phyloP scores from a whole-genome alignment of 1,139 yeast species.

The Candida pseudocylindracea region DNA sequence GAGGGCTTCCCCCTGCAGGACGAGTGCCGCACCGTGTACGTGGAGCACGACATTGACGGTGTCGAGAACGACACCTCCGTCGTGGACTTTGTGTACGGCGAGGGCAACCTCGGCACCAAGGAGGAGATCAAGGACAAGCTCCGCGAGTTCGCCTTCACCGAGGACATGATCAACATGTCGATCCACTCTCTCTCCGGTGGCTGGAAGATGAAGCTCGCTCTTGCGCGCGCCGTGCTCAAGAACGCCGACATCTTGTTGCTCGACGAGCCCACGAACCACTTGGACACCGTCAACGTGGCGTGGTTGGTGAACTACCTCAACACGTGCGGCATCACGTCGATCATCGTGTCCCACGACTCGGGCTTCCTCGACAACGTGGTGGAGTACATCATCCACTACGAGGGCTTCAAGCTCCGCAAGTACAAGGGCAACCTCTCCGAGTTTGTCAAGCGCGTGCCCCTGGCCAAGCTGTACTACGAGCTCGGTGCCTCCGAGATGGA shows the following conservation, averaged over 20 bases:
- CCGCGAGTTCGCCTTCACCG: conserved; percentile 77
- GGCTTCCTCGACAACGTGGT: conserved; percentile 97
- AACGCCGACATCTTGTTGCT: conserved; percentile 94
- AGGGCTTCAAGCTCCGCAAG: conserved; percentile 98
- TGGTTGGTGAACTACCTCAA: conserved; percentile 98
- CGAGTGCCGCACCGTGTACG: conserved; percentile 96
- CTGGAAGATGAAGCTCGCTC: conserved; percentile 99
- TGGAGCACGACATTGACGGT: conserved; percentile 98
- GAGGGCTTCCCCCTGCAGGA: conserved; percentile 99
- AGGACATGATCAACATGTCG: conserved; percentile 80
- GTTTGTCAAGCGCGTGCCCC: conserved; percentile 95
- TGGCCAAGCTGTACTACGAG: conserved; percentile 97
- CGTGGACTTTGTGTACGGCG: conserved; percentile 64
- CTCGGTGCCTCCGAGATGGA: conserved; percentile 94
- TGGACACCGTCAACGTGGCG: conserved; percentile 97
- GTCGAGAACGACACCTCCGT: conserved; percentile 92
- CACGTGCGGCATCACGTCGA: conserved; percentile 95
- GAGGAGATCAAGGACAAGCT: conserved; percentile 54
- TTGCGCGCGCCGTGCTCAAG: conserved; percentile 97
- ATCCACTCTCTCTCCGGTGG: conserved; percentile 97
- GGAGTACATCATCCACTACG: conserved; percentile 98
- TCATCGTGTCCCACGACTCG: conserved; percentile 97
- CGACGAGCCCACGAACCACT: conserved; percentile 99
- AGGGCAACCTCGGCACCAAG: conserved; percentile 63
- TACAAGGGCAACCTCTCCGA: conserved; percentile 99